Conservation (phyloP, 768 basidiomycete genomes). For the Chalciporus piperatus region DNA sequence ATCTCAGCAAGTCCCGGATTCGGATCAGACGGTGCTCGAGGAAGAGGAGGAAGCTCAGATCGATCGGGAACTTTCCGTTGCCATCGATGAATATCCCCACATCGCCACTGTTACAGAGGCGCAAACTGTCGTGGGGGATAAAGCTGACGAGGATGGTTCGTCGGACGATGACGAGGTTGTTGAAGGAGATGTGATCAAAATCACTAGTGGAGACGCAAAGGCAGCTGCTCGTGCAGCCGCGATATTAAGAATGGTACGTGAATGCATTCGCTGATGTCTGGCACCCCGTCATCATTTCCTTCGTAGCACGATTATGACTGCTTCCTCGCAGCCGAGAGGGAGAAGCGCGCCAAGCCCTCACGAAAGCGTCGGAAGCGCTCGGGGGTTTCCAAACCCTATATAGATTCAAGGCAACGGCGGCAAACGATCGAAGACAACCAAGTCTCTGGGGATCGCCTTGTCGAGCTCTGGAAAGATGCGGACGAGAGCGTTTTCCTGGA, state of each 20-base stretch:
- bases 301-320: conserved; percentile 85
- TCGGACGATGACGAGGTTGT: conserved; percentile 32
- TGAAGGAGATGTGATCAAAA: conserved; percentile 62
- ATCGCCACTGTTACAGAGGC: not conserved
- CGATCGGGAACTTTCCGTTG: conserved; percentile 37
- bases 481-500: too few relatives aligned
- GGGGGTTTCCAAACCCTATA: conserved; percentile 29
- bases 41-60: conserved; percentile 30
- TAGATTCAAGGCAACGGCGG: conserved; percentile 11
- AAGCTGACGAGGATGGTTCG: conserved; percentile 12
- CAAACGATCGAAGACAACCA: conserved; percentile 6
- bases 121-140: not conserved
- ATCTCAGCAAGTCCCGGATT: not conserved
- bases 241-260: conserved; percentile 80
- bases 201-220: conserved; percentile 78
- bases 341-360: conserved; percentile 30
- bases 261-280: not conserved
- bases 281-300: not conserved
- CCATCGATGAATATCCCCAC: conserved; percentile 18
- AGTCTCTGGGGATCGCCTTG: conserved; percentile 27
- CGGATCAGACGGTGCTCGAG: conserved; percentile 19
- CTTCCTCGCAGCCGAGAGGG: conserved; percentile 40
- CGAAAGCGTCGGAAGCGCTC: conserved; percentile 38
- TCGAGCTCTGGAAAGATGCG: conserved; percentile 30
- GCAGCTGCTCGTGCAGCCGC: conserved; percentile 93